Percentiles rank a stretch among this genome's conserved stretches.
Conservation (phyloP, 2,329 filamentous ascomycete species). For the Ophiosphaerella herpotricha region DNA sequence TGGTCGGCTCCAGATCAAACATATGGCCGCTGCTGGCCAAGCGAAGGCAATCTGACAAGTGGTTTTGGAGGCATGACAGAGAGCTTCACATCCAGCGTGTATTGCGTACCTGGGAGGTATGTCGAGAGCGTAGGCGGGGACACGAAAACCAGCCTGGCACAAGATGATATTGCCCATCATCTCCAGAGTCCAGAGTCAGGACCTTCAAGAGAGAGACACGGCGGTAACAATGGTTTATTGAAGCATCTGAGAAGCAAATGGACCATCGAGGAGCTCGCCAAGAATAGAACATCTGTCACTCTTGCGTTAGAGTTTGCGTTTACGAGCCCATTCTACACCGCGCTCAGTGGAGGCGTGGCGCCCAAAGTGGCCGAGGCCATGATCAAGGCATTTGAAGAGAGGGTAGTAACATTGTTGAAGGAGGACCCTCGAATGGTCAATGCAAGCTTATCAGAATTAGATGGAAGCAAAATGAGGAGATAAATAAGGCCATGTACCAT, state of each 20-base stretch:
- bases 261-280: slow-evolving; percentile 58
- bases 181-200: slow-evolving; percentile 24
- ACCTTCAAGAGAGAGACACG: slow-evolving; percentile 1
- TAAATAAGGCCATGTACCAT: background rate
- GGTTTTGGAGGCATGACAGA: slow-evolving; percentile 86
- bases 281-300: slow-evolving; percentile 70
- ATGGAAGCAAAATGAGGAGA: slow-evolving; percentile 30
- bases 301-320: slow-evolving; percentile 83
- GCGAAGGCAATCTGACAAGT: slow-evolving; percentile 76
- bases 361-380: slow-evolving; percentile 84
- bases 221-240: slow-evolving; percentile 55
- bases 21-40: slow-evolving; percentile 64
- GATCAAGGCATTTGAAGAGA: slow-evolving; percentile 90
- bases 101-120: slow-evolving; percentile 71
- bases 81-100: slow-evolving; percentile 77
- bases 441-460: slow-evolving; percentile 31
- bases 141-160: slow-evolving; percentile 52
- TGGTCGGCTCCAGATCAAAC: slow-evolving; percentile 63
- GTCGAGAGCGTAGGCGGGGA: slow-evolving; percentile 79
- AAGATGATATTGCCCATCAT: slow-evolving; percentile 50
- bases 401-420: slow-evolving; percentile 64
- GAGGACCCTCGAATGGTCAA: slow-evolving; percentile 24
- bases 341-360: slow-evolving; percentile 79
- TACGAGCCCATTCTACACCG: slow-evolving; percentile 83
- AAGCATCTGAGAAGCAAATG: slow-evolving; percentile 71